Evolutionary conservation across 78 protist genomes (phyloP), one percentile per base, ranked within the genome.

Genomic region (Speleostelium caveatum): DNA sequence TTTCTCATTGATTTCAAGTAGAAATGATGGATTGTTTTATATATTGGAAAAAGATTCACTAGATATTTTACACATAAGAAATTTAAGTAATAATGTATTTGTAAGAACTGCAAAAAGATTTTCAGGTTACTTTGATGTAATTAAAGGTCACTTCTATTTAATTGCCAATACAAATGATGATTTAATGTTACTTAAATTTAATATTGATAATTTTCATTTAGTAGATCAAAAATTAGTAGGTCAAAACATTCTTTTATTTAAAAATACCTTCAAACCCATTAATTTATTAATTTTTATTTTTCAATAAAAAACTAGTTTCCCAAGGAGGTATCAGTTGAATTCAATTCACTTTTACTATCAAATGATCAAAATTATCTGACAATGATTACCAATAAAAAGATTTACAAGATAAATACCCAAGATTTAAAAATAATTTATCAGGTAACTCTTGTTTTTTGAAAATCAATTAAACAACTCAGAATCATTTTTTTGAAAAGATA

Each of bases 111-210:
- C 30, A 19, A 14, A 16, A n/a, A 60, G 32, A 1, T 21, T 59
- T 19, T 66, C 33, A 16, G 85, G 85, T 28, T 75, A 21, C 24
- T 60, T 75, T 35, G 85, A 75, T 75, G 53, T 41, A 0, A n/a
- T 41, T 26, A 36, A 58, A 8, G 85, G 85, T 38, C 21, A 75
- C 10, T 39, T 59, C 24, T 75, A 75, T 60, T 5, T 75, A 58
- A 17, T 17, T 14, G 10, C 10, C 53, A 45, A 45, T 45, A 10
- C 6, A 14, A 6, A 6, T 14, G 53, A 45, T 14, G 6, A 14
- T 45, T 45, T 45, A 10, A 10, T 45, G 10, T 45, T 45, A 10
- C 10, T 45, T 14, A 45, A 45, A 10, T 10, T 45, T 14, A 45
- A 45, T 45, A 45, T 10, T 45, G 10, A 45, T 45, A 45, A 45